Conservation (phyloP, 225 moss, liverwort and hornwort genomes). For the Bryum argenteum region DNA sequence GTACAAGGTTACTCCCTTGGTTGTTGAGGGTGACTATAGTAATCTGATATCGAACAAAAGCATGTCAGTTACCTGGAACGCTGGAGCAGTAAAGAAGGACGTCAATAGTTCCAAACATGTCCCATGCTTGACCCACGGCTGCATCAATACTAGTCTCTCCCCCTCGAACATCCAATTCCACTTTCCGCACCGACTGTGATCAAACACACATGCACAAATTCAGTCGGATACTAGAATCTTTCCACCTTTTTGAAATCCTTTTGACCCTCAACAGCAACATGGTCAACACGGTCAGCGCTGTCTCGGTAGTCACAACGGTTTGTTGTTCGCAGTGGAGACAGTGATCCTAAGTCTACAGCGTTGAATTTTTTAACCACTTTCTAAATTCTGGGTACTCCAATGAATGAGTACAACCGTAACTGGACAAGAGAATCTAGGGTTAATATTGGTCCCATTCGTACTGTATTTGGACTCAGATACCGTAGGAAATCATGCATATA, state of each 20-base stretch:
- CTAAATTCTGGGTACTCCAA: neutral
- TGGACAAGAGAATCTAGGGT: too few species aligned
- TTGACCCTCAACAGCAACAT: conserved; percentile 10
- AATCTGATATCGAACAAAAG: neutral
- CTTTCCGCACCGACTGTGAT: conserved; percentile 35
- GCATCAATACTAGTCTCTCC: conserved; percentile 61
- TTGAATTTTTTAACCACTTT: neutral
- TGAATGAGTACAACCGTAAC: too few species aligned
- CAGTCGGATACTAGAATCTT: neutral
- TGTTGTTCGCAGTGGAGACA: neutral
- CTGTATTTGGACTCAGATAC: too few species aligned
- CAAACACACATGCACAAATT: neutral
- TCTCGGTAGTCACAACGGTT: neutral
- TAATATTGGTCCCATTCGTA: too few species aligned
- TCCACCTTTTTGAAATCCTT: neutral
- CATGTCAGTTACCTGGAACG: conserved; percentile 47
- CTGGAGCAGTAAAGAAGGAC: conserved; percentile 59
- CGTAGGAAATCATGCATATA: too few species aligned
- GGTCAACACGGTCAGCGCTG: too few species aligned
- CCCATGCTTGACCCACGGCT: conserved; percentile 75
- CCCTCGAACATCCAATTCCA: conserved; percentile 56
- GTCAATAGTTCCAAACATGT: conserved; percentile 59
- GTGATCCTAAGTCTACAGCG: conserved; percentile 10
- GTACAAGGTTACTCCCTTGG: neutral
- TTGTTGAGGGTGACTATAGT: too few species aligned